Conservation (phyloP, 176 grass and related monocot genomes). For the Lolium multiflorum region DNA sequence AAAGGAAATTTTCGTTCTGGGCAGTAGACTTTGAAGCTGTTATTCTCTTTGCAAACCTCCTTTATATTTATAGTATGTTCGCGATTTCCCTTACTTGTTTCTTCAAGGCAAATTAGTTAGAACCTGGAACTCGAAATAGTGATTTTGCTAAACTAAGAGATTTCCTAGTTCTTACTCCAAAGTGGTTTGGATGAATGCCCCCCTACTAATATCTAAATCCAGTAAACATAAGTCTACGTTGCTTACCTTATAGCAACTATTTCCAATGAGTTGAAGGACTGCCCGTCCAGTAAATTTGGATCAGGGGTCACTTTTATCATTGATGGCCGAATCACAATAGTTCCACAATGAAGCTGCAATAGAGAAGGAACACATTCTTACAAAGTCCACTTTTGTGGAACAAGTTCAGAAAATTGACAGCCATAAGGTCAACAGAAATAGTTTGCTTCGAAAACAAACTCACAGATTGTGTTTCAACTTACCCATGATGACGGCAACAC, state of each 20-base stretch:
- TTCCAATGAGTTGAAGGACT: constrained; percentile 68
- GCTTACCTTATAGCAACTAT: constrained; percentile 60
- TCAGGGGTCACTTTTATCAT: constrained; percentile 59
- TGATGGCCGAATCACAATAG: constrained; percentile 54
- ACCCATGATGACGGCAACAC: background rate
- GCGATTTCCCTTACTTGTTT: background rate
- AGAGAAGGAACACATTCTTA: constrained; percentile 5
- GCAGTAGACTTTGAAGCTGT: too few species aligned
- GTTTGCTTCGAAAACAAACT: background rate
- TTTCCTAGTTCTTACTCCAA: background rate
- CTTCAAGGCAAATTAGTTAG: background rate
- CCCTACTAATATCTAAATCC: background rate
- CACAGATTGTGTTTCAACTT: background rate
- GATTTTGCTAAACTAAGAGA: background rate
- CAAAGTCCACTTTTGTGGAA: background rate
- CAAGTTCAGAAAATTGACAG: background rate
- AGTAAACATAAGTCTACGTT: background rate
- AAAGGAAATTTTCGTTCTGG: too few species aligned
- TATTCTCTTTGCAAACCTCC: too few species aligned
- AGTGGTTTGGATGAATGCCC: background rate
- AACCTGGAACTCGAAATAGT: background rate
- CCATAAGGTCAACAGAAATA: background rate
- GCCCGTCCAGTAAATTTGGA: constrained; percentile 24
- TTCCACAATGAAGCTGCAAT: constrained; percentile 56
- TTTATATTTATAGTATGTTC: too few species aligned